phyloP scores from a whole-genome alignment of 1,139 yeast species.

The Pichia sp. region DNA sequence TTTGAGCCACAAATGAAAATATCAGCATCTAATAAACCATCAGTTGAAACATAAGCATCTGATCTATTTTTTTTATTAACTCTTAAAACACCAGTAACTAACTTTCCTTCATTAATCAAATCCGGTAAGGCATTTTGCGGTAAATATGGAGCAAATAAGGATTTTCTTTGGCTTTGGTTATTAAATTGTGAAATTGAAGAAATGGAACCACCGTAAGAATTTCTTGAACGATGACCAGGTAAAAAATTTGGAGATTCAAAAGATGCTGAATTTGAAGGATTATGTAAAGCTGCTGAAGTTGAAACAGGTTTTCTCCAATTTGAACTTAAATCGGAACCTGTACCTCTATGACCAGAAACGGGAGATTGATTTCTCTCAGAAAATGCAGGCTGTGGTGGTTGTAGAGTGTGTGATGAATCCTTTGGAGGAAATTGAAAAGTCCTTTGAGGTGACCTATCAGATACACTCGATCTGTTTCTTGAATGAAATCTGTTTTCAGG shows the following conservation, averaged over 20 bases:
- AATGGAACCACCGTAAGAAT: conserved; percentile 60
- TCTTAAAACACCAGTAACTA: conserved; percentile 87
- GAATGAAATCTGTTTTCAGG: conserved; percentile 16
- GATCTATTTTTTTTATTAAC: conserved; percentile 94
- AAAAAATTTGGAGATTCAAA: conserved; percentile 57
- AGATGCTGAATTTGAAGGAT: conserved; percentile 9
- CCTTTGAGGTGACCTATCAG: conserved; percentile 32
- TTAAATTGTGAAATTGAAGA: conserved; percentile 44
- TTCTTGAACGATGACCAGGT: conserved; percentile 65
- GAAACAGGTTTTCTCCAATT: conserved; percentile 51
- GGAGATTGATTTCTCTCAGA: conserved; percentile 37
- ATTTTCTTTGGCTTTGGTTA: conserved; percentile 55
- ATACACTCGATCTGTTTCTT: conserved; percentile 22
- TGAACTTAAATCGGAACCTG: conserved; percentile 57
- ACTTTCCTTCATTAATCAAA: conserved; percentile 78
- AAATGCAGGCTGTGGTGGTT: conserved; percentile 28
- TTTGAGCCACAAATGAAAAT: conserved; percentile 98
- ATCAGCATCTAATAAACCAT: conserved; percentile 91
- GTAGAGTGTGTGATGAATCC: conserved; percentile 21
- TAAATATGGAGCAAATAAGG: conserved; percentile 90
- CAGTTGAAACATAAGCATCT: conserved; percentile 96
- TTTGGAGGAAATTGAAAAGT: conserved; percentile 38
- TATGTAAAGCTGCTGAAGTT: conserved; percentile 25
- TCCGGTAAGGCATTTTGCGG: conserved; percentile 93
- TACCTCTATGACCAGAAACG: conserved; percentile 50